These are phyloP conservation scores for Talaromyces sp. DNA, from an alignment of 2,329 filamentous ascomycete genomes.

Conservation along the genomic window DNA sequence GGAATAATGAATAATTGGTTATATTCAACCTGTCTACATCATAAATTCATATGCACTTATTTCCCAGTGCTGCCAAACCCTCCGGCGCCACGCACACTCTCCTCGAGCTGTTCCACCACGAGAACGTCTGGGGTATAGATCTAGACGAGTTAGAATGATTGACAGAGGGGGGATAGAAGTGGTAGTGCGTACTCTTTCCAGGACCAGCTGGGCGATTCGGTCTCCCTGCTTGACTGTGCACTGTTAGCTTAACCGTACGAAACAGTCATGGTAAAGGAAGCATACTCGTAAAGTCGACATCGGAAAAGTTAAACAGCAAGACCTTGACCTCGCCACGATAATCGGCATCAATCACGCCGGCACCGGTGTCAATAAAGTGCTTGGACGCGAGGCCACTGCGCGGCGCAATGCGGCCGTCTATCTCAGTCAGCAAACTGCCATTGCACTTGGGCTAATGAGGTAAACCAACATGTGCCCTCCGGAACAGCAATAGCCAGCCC, in stretches of 20 bases:
- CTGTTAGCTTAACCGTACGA: neutral
- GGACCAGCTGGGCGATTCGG: constrained; percentile 84
- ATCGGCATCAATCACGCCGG: constrained; percentile 95
- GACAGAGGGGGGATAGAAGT: neutral
- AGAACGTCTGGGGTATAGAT: constrained; percentile 89
- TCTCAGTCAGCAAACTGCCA: neutral
- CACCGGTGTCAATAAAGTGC: constrained; percentile 92
- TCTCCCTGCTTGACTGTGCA: constrained; percentile 69
- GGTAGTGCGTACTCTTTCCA: constrained; percentile 61
- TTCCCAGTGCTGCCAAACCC: constrained; percentile 84
- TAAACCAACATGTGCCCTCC: constrained; percentile 68
- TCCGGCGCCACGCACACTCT: constrained; percentile 83
- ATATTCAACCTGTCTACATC: neutral
- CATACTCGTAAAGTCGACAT: constrained; percentile 63
- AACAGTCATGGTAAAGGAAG: neutral
- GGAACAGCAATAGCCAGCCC: constrained; percentile 89
- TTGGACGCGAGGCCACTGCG: constrained; percentile 88
- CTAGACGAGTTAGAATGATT: constrained; percentile 24
- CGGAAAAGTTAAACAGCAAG: constrained; percentile 86
- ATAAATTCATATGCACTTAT: constrained; percentile 3
- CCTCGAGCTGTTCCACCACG: constrained; percentile 83
- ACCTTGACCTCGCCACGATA: constrained; percentile 94
- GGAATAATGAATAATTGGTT: neutral
- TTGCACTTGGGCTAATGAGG: neutral
- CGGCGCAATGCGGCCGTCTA: constrained; percentile 84